phyloP scores from a whole-genome alignment of 2,329 filamentous ascomycete genomes.

The Sphaceloma murrayae region DNA sequence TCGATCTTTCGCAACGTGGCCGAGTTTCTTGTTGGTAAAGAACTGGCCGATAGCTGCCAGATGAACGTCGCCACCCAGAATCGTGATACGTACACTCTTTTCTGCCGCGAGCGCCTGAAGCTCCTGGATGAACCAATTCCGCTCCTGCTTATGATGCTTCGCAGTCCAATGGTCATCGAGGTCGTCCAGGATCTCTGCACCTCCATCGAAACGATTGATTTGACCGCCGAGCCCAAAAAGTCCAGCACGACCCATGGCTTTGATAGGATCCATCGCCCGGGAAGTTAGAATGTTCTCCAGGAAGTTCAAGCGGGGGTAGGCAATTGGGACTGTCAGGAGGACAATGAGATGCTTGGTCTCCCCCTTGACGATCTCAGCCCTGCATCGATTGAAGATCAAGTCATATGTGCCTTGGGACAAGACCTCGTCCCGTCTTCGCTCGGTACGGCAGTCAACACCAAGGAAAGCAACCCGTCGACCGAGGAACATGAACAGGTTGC shows the following conservation, averaged over 20 bases:
- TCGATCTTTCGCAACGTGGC: slow-evolving; percentile 60
- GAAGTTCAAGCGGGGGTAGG: slow-evolving; percentile 43
- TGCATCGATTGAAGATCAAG: slow-evolving; percentile 74
- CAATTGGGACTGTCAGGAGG: slow-evolving; percentile 60
- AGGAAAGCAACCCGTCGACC: slow-evolving; percentile 72
- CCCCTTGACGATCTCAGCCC: slow-evolving; percentile 70
- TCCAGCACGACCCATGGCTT: slow-evolving; percentile 74
- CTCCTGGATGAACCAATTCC: slow-evolving; percentile 77
- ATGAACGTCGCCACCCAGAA: slow-evolving; percentile 90
- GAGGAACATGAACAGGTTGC: slow-evolving; percentile 75
- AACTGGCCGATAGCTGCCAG: slow-evolving; percentile 88
- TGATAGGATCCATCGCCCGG: slow-evolving; percentile 75
- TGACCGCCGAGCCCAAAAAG: slow-evolving; percentile 63
- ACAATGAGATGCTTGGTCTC: slow-evolving; percentile 86
- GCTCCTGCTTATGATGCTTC: slow-evolving; percentile 84
- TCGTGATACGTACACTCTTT: slow-evolving; percentile 83
- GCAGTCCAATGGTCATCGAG: slow-evolving; percentile 97
- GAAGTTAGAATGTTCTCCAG: slow-evolving; percentile 67
- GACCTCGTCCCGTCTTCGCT: slow-evolving; percentile 75
- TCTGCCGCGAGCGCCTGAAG: slow-evolving; percentile 87
- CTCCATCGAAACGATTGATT: slow-evolving; percentile 82
- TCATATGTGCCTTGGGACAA: slow-evolving; percentile 74
- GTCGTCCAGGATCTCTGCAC: slow-evolving; percentile 83
- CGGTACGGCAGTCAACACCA: slow-evolving; percentile 83
- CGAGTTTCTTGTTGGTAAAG: slow-evolving; percentile 78